Conservation (phyloP, 352 stramenopile genomes). For the Pythium brachiatum region DNA sequence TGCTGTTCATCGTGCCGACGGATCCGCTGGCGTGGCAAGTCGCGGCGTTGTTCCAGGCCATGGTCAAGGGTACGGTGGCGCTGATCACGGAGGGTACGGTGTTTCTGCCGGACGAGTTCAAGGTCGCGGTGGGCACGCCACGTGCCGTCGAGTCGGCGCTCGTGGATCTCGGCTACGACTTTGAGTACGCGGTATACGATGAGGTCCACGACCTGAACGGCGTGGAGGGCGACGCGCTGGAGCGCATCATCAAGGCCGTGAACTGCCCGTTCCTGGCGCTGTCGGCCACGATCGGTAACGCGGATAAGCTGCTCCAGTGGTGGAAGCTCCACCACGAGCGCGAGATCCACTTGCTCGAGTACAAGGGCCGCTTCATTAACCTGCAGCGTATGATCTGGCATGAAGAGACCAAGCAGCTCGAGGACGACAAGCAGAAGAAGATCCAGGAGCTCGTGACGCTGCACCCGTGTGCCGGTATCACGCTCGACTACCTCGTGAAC, state of each 20-base stretch:
- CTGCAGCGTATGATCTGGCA: constrained; percentile 96
- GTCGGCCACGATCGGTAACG: constrained; percentile 98
- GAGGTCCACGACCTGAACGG: constrained; percentile 98
- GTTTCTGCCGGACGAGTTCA: constrained; percentile 76
- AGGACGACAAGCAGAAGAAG: constrained; percentile 36
- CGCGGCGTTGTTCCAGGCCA: constrained; percentile 97
- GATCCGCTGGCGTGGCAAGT: constrained; percentile 99
- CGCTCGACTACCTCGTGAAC: constrained; percentile 80
- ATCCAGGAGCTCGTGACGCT: constrained; percentile 68
- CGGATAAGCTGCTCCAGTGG: constrained; percentile 92
- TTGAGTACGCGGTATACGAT: constrained; percentile 98
- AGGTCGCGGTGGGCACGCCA: constrained; percentile 96
- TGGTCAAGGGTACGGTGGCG: constrained; percentile 96
- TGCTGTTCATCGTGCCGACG: constrained; percentile 92
- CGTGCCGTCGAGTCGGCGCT: constrained; percentile 93
- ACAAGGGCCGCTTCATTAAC: constrained; percentile 98
- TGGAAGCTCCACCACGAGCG: constrained; percentile 89
- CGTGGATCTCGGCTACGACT: constrained; percentile 88
- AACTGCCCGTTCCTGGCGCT: constrained; percentile 97
- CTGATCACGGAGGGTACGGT: constrained; percentile 93
- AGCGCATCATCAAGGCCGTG: constrained; percentile 93
- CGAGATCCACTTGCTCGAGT: constrained; percentile 92
- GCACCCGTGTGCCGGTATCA: constrained; percentile 82
- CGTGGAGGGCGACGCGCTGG: constrained; percentile 94
- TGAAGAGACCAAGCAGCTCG: constrained; percentile 43